Conservation (phyloP, 1,139 yeast species). For the Diutina siamensis region DNA sequence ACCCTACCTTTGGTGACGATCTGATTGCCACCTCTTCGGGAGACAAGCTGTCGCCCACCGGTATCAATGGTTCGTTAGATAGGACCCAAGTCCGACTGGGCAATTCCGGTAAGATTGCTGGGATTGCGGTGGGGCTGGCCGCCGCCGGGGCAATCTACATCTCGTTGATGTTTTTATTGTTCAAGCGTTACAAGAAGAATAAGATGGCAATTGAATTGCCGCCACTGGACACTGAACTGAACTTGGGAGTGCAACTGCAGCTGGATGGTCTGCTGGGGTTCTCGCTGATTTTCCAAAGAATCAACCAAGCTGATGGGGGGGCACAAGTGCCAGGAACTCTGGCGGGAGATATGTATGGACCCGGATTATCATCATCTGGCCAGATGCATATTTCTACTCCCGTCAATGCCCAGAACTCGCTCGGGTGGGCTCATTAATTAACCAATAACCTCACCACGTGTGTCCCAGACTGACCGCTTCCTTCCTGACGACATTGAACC, state of each 20-base stretch:
- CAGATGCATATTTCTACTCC: conserved; percentile 31
- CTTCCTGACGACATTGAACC: conserved; percentile 5
- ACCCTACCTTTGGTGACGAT: conserved; percentile 43
- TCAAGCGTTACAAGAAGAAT: conserved; percentile 27
- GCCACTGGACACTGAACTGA: conserved; percentile 31
- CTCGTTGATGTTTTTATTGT: conserved; percentile 35
- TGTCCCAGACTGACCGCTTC: background rate
- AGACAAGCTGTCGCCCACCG: conserved; percentile 9
- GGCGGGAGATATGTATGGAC: conserved; percentile 5
- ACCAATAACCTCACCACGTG: background rate
- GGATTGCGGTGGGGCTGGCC: conserved; percentile 57
- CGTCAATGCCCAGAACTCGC: conserved; percentile 33
- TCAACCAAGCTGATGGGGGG: conserved; percentile 9
- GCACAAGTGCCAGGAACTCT: conserved; percentile 5
- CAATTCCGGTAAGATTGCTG: conserved; percentile 33
- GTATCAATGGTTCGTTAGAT: conserved; percentile 34
- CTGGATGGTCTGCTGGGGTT: conserved; percentile 13
- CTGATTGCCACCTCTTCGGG: conserved; percentile 11
- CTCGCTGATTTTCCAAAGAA: conserved; percentile 23
- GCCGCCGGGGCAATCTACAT: conserved; percentile 52
- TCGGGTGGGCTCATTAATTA: conserved; percentile 26
- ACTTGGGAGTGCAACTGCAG: conserved; percentile 17
- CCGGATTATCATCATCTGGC: conserved; percentile 10
- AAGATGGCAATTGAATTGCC: conserved; percentile 27
- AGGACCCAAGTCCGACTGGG: conserved; percentile 12